A percentile compares a stretch with the other conserved stretches of the same genome.
These are phyloP conservation scores for Sporothrix pallida DNA, from an alignment of 2,329 filamentous ascomycete species.

Conservation along the genomic window DNA sequence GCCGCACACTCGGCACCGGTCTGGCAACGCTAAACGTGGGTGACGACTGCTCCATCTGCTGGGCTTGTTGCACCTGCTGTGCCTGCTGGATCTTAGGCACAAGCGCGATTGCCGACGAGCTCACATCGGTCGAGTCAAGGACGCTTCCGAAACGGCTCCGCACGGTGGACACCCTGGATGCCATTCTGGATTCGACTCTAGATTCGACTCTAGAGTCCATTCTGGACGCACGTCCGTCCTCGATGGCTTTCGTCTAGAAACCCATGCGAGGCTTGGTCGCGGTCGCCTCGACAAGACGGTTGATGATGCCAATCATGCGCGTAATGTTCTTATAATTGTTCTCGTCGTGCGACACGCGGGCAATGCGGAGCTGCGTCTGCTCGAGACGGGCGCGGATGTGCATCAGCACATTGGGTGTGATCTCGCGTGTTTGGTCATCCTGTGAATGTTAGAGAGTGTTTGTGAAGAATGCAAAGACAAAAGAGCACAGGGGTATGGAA, in stretches of 20 bases:
- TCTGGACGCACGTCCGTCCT: slow-evolving; percentile 1
- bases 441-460: slow-evolving; percentile 39
- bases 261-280: slow-evolving; percentile 31
- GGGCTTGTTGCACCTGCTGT: too few species aligned
- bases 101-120: background rate
- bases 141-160: background rate
- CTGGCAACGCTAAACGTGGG: slow-evolving; percentile 2
- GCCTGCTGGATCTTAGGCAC: background rate
- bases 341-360: slow-evolving; percentile 54
- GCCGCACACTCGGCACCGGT: slow-evolving; percentile 1
- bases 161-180: background rate
- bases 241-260: slow-evolving; percentile 21
- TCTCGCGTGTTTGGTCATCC: slow-evolving; percentile 61
- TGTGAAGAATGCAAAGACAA: background rate
- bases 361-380: slow-evolving; percentile 58
- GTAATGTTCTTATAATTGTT: slow-evolving; percentile 56
- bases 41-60: background rate
- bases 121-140: background rate
- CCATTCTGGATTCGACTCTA: background rate
- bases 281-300: slow-evolving; percentile 43
- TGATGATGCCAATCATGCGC: slow-evolving; percentile 49
- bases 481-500: too few species aligned
- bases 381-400: slow-evolving; percentile 60
- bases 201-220: too few species aligned
- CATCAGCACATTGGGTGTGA: slow-evolving; percentile 63